These are phyloP conservation scores for Ormosia emarginata DNA, from an alignment of 306 rosid species.

Conservation along the genomic window DNA sequence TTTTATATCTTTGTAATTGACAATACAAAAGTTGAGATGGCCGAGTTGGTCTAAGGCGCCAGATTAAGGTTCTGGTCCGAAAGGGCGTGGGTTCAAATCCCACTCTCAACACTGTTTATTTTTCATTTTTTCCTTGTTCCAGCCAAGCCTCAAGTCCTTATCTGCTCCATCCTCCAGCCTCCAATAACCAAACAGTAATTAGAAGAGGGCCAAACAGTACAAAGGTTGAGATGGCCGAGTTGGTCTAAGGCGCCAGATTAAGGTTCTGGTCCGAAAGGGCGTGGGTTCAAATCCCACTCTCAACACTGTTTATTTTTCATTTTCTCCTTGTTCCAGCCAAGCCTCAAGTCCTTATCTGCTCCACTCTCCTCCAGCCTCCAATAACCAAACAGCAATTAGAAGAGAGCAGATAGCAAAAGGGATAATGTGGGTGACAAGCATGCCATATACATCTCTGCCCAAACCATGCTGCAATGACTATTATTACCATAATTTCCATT, in stretches of 20 bases:
- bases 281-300: conserved; percentile 63
- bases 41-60: conserved; percentile 69
- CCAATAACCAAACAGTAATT: conserved; percentile 1
- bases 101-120: conserved; percentile 31
- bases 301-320: not conserved
- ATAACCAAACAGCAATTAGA: not conserved
- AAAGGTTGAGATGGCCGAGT: conserved; percentile 48
- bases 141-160: not conserved
- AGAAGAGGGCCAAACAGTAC: too few relatives aligned
- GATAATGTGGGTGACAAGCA: conserved; percentile 39
- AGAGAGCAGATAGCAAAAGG: not conserved
- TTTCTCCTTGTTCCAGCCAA: not conserved
- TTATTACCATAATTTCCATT: not conserved
- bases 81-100: conserved; percentile 68
- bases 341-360: conserved; percentile 3
- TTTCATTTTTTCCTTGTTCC: not conserved
- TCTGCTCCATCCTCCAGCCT: not conserved
- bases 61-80: conserved; percentile 65
- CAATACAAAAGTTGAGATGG: conserved; percentile 24
- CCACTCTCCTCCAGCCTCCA: conserved; percentile 11
- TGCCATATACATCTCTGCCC: conserved; percentile 24
- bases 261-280: conserved; percentile 69
- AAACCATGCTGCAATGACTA: not conserved
- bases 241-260: conserved; percentile 66
- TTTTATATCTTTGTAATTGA: too few relatives aligned